Base-by-base conservation (phyloP, 257 asterid genomes). In the Oldenlandia corymbosa region DNA sequence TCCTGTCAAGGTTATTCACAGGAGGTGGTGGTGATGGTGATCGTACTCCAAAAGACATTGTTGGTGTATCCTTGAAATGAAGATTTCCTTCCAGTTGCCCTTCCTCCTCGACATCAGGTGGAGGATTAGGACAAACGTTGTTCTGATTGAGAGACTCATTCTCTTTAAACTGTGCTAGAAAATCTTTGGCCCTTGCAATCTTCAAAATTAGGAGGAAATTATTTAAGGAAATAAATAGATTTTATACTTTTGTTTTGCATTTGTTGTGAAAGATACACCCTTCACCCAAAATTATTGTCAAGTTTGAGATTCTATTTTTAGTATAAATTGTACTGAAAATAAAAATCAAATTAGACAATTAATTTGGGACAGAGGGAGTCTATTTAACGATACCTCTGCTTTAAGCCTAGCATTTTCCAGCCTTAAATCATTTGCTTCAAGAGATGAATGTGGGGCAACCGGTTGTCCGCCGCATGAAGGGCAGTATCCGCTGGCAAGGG, bases 311-410 rank as follows among this genome's bases (percentile, higher is more conserved):
- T n/a, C n/a, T n/a, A n/a, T n/a, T n/a, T n/a, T n/a, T n/a, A n/a
- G n/a, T n/a, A n/a, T n/a, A n/a, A n/a, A n/a, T n/a, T n/a, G n/a
- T n/a, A n/a, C n/a, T 10, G 43, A 13, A 39, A 39, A 10, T 6
- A 39, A 39, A 6, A 5, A 1, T 39, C n/a, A n/a, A n/a, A 39
- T 2, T 39, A 7, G 43, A 4, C 7, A 39, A 7, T 6, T 3
- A 13, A 39, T 6, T 1, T 4, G 10, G 43, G 4, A 3, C 4
- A 9, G 9, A 3, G 9, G 39, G 9, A n/a, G n/a, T n/a, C n/a
- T n/a, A 34, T 34, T 34, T 34, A 1, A 3, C 10, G 43, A 3
- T 62, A 76, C 81, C 78, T 76, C 75, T 54, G 72, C 68, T 52
- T 9, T 49, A 0, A 76, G 30, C 24, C 32, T 16, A 18, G 51